Evolutionary conservation across 1,139 yeast species (phyloP), one percentile per base, ranked within the genome.

Genomic region (Protomyces inouyei): DNA sequence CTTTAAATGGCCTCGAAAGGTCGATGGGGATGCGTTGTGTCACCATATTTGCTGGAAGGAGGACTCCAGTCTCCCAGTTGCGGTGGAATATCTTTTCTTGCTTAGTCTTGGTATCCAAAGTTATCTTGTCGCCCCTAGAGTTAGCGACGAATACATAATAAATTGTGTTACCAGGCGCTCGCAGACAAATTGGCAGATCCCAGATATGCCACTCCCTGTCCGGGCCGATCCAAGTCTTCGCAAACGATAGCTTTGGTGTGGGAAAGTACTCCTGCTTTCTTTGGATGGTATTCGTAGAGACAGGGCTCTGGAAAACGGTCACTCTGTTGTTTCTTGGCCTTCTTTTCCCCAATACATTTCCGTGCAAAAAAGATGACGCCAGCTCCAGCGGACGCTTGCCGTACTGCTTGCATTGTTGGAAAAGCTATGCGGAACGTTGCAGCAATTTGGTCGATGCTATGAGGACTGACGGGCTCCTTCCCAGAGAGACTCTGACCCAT

Each of bases 111-210:
- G 53, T 21, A 35, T 64, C 67, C n/a, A 36, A 65, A n/a, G 60
- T 65, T 25, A 67, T 35, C 18, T 35, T 35, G 51, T 68, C 66
- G 5, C 70, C 70, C 70, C 68, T 65, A 51, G 40, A 32, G 12
- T 35, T 36, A 37, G 25, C 23, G 55, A 21, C 51, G 51, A 40
- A 40, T n/a, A 3, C n/a, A 23, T 23, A 16, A 12, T 21, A 28
- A 14, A 45, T 9, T 10, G 12, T 16, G 67, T 35, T 48, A 67
- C 70, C 72, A 70, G 9, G 72, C 72, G n/a, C 71, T 69, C 16
- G 68, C 68, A 3, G 71, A 69, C 64, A 70, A 61, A 55, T 70
- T 70, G 10, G 70, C 71, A 25, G 72, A 70, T 14, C 72, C 72
- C 12, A 69, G 65, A 55, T 70, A 69, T 37, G 57, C 57, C 67